Evolutionary conservation across 106 monocot species (phyloP).

Genomic region (Chionographis japonica): DNA sequence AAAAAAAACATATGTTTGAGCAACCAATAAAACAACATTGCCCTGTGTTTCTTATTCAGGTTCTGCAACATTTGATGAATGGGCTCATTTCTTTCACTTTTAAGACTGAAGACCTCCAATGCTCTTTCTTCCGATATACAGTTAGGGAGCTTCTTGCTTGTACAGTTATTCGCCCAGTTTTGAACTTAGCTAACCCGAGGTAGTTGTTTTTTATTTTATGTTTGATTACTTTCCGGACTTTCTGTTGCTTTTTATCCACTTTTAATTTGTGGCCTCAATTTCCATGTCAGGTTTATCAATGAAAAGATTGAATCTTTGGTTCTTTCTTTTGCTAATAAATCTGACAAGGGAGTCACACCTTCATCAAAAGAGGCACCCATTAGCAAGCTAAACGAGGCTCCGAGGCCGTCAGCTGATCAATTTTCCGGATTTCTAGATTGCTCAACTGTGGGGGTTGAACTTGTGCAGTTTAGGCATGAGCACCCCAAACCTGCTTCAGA

Average conservation of each 20-base stretch:
- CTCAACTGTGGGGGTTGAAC: slow-evolving; percentile 80
- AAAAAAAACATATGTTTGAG: no score
- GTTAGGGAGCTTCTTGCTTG: slow-evolving; percentile 93
- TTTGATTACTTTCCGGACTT: slow-evolving; percentile 10
- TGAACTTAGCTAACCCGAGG: slow-evolving; percentile 92
- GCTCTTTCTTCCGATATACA: slow-evolving; percentile 70
- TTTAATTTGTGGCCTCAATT: slow-evolving; percentile 14
- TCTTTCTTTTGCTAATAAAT: slow-evolving; percentile 56
- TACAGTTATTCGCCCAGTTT: slow-evolving; percentile 73
- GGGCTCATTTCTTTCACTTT: no score
- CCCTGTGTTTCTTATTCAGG: no score
- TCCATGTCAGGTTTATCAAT: slow-evolving; percentile 72
- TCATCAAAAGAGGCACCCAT: slow-evolving; percentile 19
- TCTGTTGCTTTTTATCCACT: slow-evolving; percentile 17
- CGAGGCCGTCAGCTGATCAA: slow-evolving; percentile 34
- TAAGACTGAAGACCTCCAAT: slow-evolving; percentile 72
- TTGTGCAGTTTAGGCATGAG: slow-evolving; percentile 51
- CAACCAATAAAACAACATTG: no score
- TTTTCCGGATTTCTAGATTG: slow-evolving; percentile 46
- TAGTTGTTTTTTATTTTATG: slow-evolving; percentile 15
- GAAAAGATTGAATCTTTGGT: slow-evolving; percentile 84
- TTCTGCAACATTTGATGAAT: no score
- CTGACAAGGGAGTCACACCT: slow-evolving; percentile 35
- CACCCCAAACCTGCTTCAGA: slow-evolving; percentile 16
- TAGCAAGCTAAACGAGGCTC: slow-evolving; percentile 28